phyloP scores from a whole-genome alignment of 1,284 basidiomycete genomes.

The Fomitopsis pinicola region DNA sequence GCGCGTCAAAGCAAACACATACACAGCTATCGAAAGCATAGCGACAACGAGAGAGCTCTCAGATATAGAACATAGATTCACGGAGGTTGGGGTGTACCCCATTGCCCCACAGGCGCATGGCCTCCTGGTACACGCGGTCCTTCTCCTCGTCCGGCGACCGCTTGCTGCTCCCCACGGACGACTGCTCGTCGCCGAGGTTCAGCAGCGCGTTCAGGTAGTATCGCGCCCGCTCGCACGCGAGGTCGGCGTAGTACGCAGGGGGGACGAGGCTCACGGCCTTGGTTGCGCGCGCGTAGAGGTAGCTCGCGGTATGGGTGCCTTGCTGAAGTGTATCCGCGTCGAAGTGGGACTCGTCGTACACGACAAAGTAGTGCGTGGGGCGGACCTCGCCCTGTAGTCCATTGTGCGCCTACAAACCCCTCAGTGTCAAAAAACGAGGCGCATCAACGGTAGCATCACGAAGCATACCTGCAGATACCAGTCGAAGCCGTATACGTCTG shows the following conservation, averaged over 20 bases:
- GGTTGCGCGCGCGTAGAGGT: constrained; percentile 73
- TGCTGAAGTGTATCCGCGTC: constrained; percentile 67
- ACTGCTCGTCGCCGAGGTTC: constrained; percentile 31
- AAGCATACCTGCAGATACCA: constrained; percentile 62
- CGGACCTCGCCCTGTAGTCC: constrained; percentile 65
- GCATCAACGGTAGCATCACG: background rate
- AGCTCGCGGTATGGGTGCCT: constrained; percentile 59
- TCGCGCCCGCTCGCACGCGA: constrained; percentile 71
- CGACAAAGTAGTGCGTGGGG: constrained; percentile 70
- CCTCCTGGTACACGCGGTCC: constrained; percentile 35
- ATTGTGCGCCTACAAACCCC: constrained; percentile 42
- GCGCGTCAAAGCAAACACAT: background rate
- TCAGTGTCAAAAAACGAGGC: background rate
- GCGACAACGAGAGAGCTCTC: background rate
- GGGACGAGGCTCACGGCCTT: constrained; percentile 75
- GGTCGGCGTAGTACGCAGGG: constrained; percentile 72
- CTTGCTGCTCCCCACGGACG: background rate
- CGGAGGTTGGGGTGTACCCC: constrained; percentile 57
- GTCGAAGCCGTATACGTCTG: constrained; percentile 68
- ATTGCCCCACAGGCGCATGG: constrained; percentile 52
- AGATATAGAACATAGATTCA: constrained; percentile 74
- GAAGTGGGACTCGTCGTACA: constrained; percentile 68
- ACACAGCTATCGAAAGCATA: no score
- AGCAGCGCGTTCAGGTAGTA: constrained; percentile 69
- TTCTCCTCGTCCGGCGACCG: constrained; percentile 5